Evolutionary conservation across 2,329 filamentous ascomycete species (phyloP).

Genomic region (Fusarium secorum): DNA sequence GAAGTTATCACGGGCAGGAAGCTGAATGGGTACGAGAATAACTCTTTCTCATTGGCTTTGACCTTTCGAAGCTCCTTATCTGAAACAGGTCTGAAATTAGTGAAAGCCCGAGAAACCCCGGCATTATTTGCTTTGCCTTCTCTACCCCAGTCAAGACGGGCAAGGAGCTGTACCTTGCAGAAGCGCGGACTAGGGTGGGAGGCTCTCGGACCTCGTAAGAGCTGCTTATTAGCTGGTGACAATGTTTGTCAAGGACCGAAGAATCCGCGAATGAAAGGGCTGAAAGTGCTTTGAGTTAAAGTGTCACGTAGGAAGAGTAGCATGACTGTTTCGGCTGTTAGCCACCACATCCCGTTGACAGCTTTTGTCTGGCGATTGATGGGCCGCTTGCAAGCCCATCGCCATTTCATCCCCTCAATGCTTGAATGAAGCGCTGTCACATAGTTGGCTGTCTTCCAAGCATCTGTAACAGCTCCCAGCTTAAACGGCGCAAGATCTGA

Average conservation of each 20-base stretch:
- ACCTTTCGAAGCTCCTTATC: constrained; percentile 9
- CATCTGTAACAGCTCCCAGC: constrained; percentile 25
- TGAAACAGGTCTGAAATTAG: constrained; percentile 34
- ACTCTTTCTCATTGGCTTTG: constrained; percentile 18
- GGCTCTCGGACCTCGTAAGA: constrained; percentile 1
- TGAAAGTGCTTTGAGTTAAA: background rate
- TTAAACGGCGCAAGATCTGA: constrained; percentile 14
- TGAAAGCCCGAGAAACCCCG: constrained; percentile 1
- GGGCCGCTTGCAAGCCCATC: background rate
- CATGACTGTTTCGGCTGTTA: constrained; percentile 6
- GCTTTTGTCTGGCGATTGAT: background rate
- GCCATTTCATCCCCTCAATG: background rate
- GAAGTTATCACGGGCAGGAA: constrained; percentile 6
- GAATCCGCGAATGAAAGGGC: background rate
- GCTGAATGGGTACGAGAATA: background rate
- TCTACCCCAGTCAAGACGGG: constrained; percentile 19
- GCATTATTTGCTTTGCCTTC: background rate
- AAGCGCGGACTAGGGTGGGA: constrained; percentile 13
- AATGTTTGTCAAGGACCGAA: background rate
- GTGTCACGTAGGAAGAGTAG: background rate
- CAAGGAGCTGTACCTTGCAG: constrained; percentile 33
- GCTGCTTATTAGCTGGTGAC: background rate
- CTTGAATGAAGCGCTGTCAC: background rate
- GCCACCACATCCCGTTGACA: background rate
- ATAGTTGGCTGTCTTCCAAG: constrained; percentile 6